phyloP scores from a whole-genome alignment of 148 eudicot genomes.

The Nepenthes mirabilis region DNA sequence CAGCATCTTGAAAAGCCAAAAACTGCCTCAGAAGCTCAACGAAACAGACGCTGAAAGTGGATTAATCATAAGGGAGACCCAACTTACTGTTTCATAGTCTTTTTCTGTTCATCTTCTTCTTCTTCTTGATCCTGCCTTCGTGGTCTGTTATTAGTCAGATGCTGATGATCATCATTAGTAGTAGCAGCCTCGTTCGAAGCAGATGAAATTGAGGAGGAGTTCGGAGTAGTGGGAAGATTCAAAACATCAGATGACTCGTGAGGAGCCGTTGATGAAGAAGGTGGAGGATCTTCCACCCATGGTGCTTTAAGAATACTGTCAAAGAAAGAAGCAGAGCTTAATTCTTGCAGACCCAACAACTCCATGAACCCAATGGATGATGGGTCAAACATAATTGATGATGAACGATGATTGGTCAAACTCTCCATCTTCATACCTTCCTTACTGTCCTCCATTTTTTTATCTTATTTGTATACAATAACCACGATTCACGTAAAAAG shows the following conservation, averaged over 20 bases:
- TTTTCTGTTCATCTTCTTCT: background rate
- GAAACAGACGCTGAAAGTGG: no score
- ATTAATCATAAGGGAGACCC: no score
- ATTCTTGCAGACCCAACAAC: constrained; percentile 27
- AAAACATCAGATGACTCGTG: background rate
- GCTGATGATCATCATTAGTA: background rate
- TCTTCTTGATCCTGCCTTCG: background rate
- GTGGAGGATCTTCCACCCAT: background rate
- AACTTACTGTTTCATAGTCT: constrained; percentile 6
- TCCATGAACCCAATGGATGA: constrained; percentile 31
- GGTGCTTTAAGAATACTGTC: no score
- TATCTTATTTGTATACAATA: no score
- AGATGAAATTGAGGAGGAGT: constrained; percentile 6
- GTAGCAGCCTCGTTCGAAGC: constrained; percentile 2
- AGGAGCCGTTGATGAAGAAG: background rate
- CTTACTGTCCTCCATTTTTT: no score
- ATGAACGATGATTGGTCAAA: no score
- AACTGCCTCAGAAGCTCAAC: no score
- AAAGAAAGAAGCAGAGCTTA: background rate
- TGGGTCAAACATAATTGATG: background rate
- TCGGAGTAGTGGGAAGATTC: constrained; percentile 6
- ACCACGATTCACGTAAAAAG: no score
- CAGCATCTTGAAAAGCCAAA: no score
- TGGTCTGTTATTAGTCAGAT: background rate
- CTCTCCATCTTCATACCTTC: background rate